These are phyloP conservation scores for Fusarium phyllophilum DNA, from an alignment of 2,329 filamentous ascomycete genomes.

Conservation along the genomic window DNA sequence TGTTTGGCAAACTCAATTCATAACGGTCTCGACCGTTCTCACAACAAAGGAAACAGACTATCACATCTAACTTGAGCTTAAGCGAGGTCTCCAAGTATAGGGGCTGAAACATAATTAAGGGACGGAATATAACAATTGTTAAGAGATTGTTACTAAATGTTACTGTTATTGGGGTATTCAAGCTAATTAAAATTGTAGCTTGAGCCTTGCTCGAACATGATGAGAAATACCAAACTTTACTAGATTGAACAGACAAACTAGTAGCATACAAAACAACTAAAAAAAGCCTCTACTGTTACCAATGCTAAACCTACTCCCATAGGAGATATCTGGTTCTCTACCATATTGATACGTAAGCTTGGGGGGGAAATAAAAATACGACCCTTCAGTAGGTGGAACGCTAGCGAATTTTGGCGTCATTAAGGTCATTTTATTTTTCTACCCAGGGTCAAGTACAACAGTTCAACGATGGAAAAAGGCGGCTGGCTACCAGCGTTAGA, in stretches of 20 bases:
- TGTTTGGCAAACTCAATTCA: background rate
- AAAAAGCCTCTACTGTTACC: no score
- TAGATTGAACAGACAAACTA: background rate
- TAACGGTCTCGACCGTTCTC: accelerated
- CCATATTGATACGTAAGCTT: no score
- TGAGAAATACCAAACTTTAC: background rate
- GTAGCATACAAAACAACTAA: background rate
- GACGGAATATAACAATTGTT: accelerated
- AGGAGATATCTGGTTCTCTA: no score
- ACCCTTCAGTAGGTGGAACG: no score
- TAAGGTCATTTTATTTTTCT: no score
- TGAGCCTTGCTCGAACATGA: background rate
- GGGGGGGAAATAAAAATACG: no score
- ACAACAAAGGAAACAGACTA: background rate
- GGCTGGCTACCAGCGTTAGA: no score
- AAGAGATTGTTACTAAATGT: accelerated
- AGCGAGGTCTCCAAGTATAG: background rate
- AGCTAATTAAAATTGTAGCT: accelerated
- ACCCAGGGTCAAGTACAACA: no score
- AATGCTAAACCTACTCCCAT: no score
- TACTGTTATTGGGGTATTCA: no score
- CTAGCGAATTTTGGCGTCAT: no score
- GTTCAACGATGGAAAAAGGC: no score
- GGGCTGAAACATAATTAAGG: accelerated
- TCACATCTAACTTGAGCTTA: accelerated